Base-by-base conservation (phyloP, 2,329 filamentous ascomycete genomes). In the Pseudovirgaria hyperparasitica region DNA sequence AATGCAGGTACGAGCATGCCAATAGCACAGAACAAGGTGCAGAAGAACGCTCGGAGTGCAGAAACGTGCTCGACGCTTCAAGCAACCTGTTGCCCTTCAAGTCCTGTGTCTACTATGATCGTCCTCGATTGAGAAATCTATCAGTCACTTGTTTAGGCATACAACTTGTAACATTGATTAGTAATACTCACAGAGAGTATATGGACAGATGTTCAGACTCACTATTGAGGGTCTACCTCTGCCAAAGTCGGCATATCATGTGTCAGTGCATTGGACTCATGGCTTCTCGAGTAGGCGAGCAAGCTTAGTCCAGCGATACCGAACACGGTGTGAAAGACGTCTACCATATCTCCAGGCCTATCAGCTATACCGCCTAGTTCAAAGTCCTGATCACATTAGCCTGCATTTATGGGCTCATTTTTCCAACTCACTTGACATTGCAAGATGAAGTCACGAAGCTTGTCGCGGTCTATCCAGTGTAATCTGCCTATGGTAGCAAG, bases 261-360 rank as follows among this genome's bases (percentile, higher is more conserved):
- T n/a, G n/a, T n/a, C n/a, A n/a, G n/a, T n/a, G n/a, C n/a, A n/a
- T n/a, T n/a, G n/a, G n/a, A n/a, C n/a, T n/a, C n/a, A n/a, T 20
- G 22, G n/a, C n/a, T n/a, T n/a, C n/a, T n/a, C n/a, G 79, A 72
- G 45, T 80, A 82, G 8, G 74, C 74, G 16, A 96, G 59, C 30
- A 98, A 65, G 49, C 85, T 92, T 39, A 98, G 58, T 2, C 90
- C 90, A 12, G 86, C 81, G 37, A 94, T 58, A 14, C 82, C 85
- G 52, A 98, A 98, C 28, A 76, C 62, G 0, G 90, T 96, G 49
- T 98, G 90, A 62, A 92, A 98, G 18, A 98, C 86, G 60, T 98
- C 90, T 13, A 94, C 87, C 77, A 87, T 85, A 46, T 98, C 76
- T 15, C 82, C 86, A 7, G 90, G 87, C 34, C 86, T 65, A 58